Base-by-base conservation (phyloP, 441 rosid genomes). In the Corymbia calophylla region DNA sequence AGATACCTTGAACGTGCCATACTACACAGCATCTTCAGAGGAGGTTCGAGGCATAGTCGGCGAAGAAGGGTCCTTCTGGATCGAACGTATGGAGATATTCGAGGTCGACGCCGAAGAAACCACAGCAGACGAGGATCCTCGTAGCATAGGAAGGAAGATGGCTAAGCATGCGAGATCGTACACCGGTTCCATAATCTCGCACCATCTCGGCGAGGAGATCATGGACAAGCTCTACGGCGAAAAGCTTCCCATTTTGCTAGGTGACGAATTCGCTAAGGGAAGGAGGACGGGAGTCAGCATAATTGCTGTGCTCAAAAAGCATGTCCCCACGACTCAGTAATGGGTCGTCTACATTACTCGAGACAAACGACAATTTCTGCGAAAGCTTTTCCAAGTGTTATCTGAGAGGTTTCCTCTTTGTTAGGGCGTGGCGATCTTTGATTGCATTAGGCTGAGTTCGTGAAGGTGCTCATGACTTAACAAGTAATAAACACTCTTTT, bases 1-100 rank as follows among this genome's bases (percentile, higher is more conserved):
- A 68, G 90, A 90, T 53, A 14, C 88, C 2, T 88, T 92, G 70
- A 87, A 90, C 54, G 56, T 89, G 31, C 92, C 90, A 4, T 87
- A 53, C 86, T 91, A 91, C 68, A 91, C 17, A 0, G 87, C 92
- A n/a, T 88, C 89, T 14, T 56, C 31, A 44, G 68, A 91, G 32
- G 92, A 91, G 56, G 51, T 91, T 21, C 80, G 16, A 53, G 68
- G 87, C 25, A 21, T n/a, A 7, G 87, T 89, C 55, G 51, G 60
- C 4, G 27, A 53, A 27, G 87, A 90, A 47, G 89, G 90, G 55
- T 90, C 92, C 29, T 92, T 92, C 44, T 39, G 44, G 15, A 53
- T 66, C 18, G 90, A 92, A 48, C 87, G 49, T 32, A 48, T 87
- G 27, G 89, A 89, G 80, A 86, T 49, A 13, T 47, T 92, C 27